Evolutionary conservation across 2,329 filamentous ascomycete species (phyloP), one percentile per base, ranked within the genome.

Genomic region (Pezicula radicicola): DNA sequence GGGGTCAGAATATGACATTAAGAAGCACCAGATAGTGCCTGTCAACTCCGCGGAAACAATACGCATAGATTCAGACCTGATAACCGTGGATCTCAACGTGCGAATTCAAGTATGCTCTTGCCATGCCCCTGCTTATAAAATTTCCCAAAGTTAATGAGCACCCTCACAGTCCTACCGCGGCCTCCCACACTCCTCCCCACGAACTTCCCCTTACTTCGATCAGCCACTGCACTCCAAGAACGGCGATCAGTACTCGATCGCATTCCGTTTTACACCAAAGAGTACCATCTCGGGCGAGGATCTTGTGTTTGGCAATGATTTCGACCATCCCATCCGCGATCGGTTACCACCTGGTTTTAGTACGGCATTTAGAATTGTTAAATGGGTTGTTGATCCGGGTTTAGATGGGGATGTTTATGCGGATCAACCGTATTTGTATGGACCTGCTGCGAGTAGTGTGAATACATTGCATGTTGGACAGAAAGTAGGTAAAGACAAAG

Each of bases 281-380:
- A 45, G 33, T 8, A 44, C 53, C 57, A 59, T 59, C 50, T 55
- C 44, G 50, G 61, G 56, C 13, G 56, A 68, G 35, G 85, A 95
- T 56, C 76, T 99, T 3, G 84, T 97, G 49, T 96, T 96, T 62
- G 94, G 93, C 40, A 97, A 97, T 68, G 91, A 97, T 75, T 97
- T 97, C 67, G 92, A 96, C 65, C 83, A 88, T 47, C 90, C 94
- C 0, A 94, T 99, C 61, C 83, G 91, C 28, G 88, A 96, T 66
- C 82, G 85, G 15, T 76, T 99, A 2, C 93, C 94, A 0, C 89
- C 90, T 0, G 91, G 93, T 0, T 96, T 96, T 70, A 84, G 83
- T 65, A 87, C 89, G 9, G 92, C 91, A 0, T 84, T 97, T 70
- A 85, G 84, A 48, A 86, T 96, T 41, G 89, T 96, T 27, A 89